Percentiles rank a stretch among this genome's conserved stretches.
Conservation (phyloP, 805 yeast species). For the Scheffersomyces ergatensis region DNA sequence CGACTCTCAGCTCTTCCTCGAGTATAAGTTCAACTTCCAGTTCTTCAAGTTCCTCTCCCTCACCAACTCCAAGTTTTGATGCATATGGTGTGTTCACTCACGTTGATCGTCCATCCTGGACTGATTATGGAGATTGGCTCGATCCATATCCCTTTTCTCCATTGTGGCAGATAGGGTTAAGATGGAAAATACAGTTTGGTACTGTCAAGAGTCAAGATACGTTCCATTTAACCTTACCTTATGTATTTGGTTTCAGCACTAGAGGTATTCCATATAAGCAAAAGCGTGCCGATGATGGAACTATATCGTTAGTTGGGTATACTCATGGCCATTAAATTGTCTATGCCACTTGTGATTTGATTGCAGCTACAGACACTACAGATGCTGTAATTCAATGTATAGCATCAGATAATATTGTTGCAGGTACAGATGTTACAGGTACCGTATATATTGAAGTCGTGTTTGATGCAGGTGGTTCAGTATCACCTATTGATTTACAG, state of each 20-base stretch:
- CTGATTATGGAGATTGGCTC: no score
- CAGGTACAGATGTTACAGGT: background rate
- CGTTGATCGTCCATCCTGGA: no score
- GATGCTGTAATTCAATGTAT: background rate
- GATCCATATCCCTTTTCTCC: no score
- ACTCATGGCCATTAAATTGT: no score
- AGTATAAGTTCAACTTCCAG: no score
- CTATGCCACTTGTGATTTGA: background rate
- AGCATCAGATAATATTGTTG: background rate
- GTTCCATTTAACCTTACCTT: background rate
- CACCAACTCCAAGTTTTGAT: no score
- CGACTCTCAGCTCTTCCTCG: no score
- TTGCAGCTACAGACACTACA: background rate
- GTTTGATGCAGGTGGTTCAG: background rate
- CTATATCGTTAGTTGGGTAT: background rate
- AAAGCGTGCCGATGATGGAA: background rate
- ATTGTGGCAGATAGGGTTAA: no score
- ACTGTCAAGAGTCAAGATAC: background rate
- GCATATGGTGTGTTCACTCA: no score
- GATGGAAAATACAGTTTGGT: background rate
- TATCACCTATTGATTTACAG: background rate
- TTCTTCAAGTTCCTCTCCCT: no score
- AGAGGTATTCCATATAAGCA: no score
- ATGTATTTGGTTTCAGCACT: background rate
- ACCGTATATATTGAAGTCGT: background rate